Percentiles rank a stretch among this genome's conserved stretches.
Conservation (phyloP, 2,329 filamentous ascomycete genomes). For the Teratosphaeria viscida region DNA sequence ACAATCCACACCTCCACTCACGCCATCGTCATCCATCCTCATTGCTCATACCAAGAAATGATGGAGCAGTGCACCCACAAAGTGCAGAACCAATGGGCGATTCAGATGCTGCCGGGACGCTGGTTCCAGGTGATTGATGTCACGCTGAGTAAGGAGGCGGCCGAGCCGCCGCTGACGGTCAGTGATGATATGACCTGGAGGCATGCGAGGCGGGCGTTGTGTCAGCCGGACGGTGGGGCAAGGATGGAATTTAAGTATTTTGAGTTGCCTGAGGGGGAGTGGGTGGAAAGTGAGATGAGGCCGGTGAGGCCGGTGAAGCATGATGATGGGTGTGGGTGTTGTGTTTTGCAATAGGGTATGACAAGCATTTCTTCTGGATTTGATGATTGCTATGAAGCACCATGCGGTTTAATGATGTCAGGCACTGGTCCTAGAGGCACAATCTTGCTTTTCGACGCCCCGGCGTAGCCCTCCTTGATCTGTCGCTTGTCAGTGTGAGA, state of each 20-base stretch:
- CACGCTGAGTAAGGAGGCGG: background rate
- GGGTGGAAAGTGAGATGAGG: background rate
- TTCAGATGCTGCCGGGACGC: background rate
- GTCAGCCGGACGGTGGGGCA: background rate
- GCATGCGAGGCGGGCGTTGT: background rate
- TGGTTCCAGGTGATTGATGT: background rate
- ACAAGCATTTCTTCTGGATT: background rate
- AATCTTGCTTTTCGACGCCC: slow-evolving; percentile 7
- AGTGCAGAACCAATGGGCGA: too few species aligned
- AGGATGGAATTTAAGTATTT: background rate
- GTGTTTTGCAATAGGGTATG: background rate
- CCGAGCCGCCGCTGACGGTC: background rate
- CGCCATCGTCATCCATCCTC: too few species aligned
- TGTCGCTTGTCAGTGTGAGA: background rate
- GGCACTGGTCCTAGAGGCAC: slow-evolving; percentile 17
- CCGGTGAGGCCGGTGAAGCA: background rate
- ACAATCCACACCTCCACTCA: too few species aligned
- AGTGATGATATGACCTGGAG: background rate
- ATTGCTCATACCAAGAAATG: too few species aligned
- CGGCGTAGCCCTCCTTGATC: slow-evolving; percentile 19
- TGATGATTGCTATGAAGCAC: background rate
- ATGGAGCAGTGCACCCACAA: too few species aligned
- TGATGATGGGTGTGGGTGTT: background rate
- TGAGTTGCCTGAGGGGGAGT: background rate
- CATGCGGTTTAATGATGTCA: slow-evolving; percentile 10